These are phyloP conservation scores for Dothistroma pini DNA, from an alignment of 2,329 filamentous ascomycete genomes.

Conservation along the genomic window DNA sequence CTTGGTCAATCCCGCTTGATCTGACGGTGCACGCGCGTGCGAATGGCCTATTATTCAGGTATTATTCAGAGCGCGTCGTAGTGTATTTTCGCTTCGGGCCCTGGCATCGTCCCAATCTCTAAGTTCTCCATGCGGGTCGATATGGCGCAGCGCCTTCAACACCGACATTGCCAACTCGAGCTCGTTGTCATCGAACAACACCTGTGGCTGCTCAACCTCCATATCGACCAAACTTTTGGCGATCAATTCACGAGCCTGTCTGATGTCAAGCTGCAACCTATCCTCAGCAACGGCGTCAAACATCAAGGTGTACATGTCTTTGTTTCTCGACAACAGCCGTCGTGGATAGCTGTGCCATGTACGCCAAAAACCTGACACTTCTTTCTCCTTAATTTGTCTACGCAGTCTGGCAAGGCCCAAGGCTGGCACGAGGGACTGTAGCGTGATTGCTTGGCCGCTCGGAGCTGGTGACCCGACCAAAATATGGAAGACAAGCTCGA, in stretches of 20 bases:
- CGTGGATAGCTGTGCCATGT: constrained; percentile 7
- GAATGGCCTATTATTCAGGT: neutral
- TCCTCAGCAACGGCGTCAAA: constrained; percentile 3
- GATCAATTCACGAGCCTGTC: neutral
- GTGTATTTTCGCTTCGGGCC: constrained; percentile 3
- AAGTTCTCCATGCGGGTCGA: constrained; percentile 4
- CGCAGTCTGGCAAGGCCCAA: constrained; percentile 1
- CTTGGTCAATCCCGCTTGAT: neutral
- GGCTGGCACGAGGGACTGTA: constrained; percentile 2
- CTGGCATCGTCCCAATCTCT: constrained; percentile 9
- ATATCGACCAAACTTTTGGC: constrained; percentile 1
- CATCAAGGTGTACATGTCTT: constrained; percentile 3
- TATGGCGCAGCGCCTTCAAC: constrained; percentile 5
- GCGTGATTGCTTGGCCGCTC: neutral
- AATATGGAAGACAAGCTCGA: neutral
- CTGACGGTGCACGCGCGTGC: neutral
- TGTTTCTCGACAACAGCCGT: neutral
- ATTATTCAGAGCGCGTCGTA: neutral
- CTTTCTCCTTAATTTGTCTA: neutral
- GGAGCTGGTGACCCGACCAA: neutral
- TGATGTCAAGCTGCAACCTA: neutral
- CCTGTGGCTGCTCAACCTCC: constrained; percentile 3
- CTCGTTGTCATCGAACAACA: neutral
- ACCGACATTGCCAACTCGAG: constrained; percentile 10
- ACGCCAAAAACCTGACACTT: constrained; percentile 5